Evolutionary conservation across 2,329 filamentous ascomycete genomes (phyloP), one percentile per base, ranked within the genome.

Genomic region (Cladorrhinum sp.): DNA sequence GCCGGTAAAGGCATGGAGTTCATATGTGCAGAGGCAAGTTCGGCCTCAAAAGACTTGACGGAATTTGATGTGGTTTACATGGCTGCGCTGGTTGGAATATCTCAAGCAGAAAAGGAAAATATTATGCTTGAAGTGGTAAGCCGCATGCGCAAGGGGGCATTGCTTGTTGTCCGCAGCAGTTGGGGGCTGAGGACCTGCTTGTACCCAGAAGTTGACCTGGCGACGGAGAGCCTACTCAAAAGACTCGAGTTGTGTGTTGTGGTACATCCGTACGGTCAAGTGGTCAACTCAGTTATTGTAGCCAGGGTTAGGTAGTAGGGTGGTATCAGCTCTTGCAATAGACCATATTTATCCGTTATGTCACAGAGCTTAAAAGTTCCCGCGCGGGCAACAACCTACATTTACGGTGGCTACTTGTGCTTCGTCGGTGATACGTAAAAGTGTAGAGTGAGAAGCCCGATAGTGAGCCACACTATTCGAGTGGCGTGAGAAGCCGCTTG

Each of bases 251-350:
- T 77, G 0, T 70, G 77, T 22, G 67, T 76, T 0, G 76, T 77
- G 6, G 73, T 81, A 38, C 79, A 82, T 66, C 81, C 81, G 1
- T 79, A 77, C 66, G 77, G 75, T 1, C 70, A 77, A 52, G 76
- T 82, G 2, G 78, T 83, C 2, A 83, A 83, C 62, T 81, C 78
- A 6, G 75, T 81, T 1, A 72, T 81, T 51, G 70, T 82, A 25
- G 73, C 68, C 7, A 61, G 55, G 48, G 65, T 68, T 3, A 65
- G 52, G 38, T 54, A 18, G 20, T 59, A 50, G 23, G 8, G 13
- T 45, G 41, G 20, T 12, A 13, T 36, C 10, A n/a, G n/a, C n/a
- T n/a, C n/a, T n/a, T n/a, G n/a, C n/a, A n/a, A n/a, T n/a, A n/a
- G n/a, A n/a, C n/a, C n/a, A n/a, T n/a, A n/a, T n/a, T n/a, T n/a